Conservation (phyloP, 2,329 filamentous ascomycete species). For the Escovopsis weberi region DNA sequence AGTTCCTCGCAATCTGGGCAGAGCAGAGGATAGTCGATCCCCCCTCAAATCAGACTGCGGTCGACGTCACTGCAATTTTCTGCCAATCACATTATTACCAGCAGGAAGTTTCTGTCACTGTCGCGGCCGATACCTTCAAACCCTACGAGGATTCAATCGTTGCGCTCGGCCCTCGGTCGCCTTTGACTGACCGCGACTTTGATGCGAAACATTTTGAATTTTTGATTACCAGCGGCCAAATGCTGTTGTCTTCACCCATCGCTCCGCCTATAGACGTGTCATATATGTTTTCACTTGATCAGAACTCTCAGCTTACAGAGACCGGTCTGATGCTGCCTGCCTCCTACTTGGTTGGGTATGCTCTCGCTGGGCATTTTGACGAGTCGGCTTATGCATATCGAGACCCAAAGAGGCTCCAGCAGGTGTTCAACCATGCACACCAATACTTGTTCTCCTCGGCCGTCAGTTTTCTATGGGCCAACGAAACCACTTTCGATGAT, state of each 20-base stretch:
- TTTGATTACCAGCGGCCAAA: slow-evolving; percentile 15
- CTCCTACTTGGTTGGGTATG: slow-evolving; percentile 21
- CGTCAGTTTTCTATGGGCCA: slow-evolving; percentile 5
- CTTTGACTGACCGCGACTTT: slow-evolving; percentile 14
- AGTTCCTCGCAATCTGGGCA: slow-evolving; percentile 1
- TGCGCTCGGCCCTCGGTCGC: slow-evolving; percentile 1
- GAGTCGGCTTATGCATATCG: slow-evolving; percentile 1
- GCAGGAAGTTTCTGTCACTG: slow-evolving; percentile 13
- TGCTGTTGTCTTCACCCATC: background rate
- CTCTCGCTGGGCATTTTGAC: slow-evolving; percentile 10
- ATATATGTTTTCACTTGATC: slow-evolving; percentile 11
- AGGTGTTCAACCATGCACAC: slow-evolving; percentile 13
- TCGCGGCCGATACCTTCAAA: background rate
- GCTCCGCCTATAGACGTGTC: no score
- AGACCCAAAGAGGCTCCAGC: background rate
- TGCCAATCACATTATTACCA: slow-evolving; percentile 4
- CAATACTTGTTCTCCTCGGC: slow-evolving; percentile 18
- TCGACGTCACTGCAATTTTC: slow-evolving; percentile 20
- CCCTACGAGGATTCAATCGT: slow-evolving; percentile 7
- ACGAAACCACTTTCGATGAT: slow-evolving; percentile 6
- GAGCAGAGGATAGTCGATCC: slow-evolving; percentile 18
- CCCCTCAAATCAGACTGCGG: slow-evolving; percentile 31
- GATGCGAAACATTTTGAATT: slow-evolving; percentile 21
- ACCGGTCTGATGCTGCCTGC: slow-evolving; percentile 8
- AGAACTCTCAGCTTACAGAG: slow-evolving; percentile 8